phyloP scores from a whole-genome alignment of 306 rosid genomes.

The Gynostemma pentaphyllum region DNA sequence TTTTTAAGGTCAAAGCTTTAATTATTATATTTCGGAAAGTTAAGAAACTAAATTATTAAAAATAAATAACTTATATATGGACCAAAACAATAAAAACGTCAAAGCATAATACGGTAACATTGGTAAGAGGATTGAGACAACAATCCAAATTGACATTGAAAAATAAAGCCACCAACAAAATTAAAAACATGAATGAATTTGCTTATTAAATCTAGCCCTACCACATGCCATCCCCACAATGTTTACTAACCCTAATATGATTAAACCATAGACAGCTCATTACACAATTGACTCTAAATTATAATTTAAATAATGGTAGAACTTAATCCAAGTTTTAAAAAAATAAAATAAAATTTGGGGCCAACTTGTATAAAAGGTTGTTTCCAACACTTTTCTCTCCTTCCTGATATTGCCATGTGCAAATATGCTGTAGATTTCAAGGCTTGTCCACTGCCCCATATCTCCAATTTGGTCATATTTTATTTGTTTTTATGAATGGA shows the following conservation, averaged over 20 bases:
- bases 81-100: too few species aligned
- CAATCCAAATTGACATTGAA: neutral
- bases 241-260: neutral
- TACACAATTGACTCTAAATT: neutral
- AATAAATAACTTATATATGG: too few species aligned
- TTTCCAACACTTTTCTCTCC: neutral
- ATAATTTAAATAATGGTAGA: neutral
- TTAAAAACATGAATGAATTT: neutral
- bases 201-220: neutral
- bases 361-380: neutral
- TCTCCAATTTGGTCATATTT: neutral
- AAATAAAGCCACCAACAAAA: neutral
- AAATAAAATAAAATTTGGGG: neutral
- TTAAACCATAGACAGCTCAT: neutral
- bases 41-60: too few species aligned
- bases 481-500: neutral
- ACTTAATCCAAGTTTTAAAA: neutral
- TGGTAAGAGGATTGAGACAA: neutral
- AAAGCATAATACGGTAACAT: too few species aligned
- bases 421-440: conserved; percentile 4
- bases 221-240: neutral
- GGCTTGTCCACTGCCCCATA: neutral
- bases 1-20: too few species aligned
- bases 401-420: conserved; percentile 5
- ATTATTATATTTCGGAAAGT: too few species aligned